phyloP scores from a whole-genome alignment of 2,329 filamentous ascomycete genomes.

The Colletotrichum cordylinicola region DNA sequence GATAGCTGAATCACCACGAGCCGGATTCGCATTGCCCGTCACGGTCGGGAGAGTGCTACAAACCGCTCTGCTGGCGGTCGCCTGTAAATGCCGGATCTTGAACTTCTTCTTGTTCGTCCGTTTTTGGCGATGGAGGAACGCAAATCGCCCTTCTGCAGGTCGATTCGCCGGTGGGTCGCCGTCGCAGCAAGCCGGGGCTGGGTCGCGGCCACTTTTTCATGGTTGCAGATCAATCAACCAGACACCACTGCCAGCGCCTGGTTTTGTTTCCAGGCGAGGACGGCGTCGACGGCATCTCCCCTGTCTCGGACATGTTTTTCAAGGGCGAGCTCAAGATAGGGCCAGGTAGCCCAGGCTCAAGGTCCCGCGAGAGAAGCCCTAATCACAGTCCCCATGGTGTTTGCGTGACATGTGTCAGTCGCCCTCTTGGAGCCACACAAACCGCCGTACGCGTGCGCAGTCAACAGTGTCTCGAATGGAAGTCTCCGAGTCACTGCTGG shows the following conservation, averaged over 20 bases:
- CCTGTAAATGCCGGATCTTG: neutral
- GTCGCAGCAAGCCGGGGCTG: neutral
- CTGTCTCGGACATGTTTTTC: neutral
- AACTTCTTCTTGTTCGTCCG: neutral
- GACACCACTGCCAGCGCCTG: neutral
- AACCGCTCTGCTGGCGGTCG: neutral
- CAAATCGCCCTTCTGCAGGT: neutral
- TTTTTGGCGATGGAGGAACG: neutral
- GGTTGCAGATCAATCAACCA: constrained; percentile 12
- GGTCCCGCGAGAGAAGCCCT: neutral
- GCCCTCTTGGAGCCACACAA: neutral
- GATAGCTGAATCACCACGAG: neutral
- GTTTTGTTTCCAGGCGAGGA: constrained; percentile 4
- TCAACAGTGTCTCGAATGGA: neutral
- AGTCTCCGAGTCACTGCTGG: neutral
- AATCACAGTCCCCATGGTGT: neutral
- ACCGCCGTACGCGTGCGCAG: neutral
- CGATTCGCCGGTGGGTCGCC: neutral
- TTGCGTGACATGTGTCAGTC: constrained; percentile 15
- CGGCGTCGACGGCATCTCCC: neutral
- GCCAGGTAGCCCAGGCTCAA: neutral
- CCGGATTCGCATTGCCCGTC: neutral
- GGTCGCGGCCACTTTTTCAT: neutral
- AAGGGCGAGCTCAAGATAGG: constrained; percentile 1
- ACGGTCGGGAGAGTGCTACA: neutral